phyloP scores from a whole-genome alignment of 2,329 filamentous ascomycete genomes.

The Phyllosticta paracitricarpa region DNA sequence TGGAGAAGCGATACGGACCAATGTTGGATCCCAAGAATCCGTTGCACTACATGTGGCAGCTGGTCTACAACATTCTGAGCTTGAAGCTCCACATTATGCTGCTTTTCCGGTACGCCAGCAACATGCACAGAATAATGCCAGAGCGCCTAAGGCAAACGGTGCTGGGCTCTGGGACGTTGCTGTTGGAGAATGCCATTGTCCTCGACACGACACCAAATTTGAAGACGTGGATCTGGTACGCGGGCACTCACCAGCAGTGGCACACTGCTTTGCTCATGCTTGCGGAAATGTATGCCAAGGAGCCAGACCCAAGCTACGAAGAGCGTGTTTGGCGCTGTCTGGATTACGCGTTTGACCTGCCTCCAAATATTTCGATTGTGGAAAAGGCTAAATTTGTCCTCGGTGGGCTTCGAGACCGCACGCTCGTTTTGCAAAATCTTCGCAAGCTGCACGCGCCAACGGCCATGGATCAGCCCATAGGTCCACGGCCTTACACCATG shows the following conservation, averaged over 20 bases:
- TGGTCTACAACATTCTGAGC: constrained; percentile 55
- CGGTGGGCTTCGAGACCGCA: constrained; percentile 51
- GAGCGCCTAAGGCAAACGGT: constrained; percentile 54
- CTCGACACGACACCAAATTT: constrained; percentile 46
- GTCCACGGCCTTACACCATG: constrained; percentile 5
- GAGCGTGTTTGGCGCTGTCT: constrained; percentile 60
- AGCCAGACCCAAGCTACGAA: constrained; percentile 46
- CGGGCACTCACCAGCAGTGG: constrained; percentile 54
- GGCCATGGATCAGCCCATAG: constrained; percentile 25
- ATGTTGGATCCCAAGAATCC: constrained; percentile 51
- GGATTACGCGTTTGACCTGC: constrained; percentile 60
- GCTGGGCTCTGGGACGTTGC: constrained; percentile 48
- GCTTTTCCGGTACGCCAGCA: constrained; percentile 56
- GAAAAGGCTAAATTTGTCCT: constrained; percentile 54
- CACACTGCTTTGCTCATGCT: constrained; percentile 60
- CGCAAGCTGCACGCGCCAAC: constrained; percentile 48
- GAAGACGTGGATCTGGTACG: constrained; percentile 58
- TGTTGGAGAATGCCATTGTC: constrained; percentile 45
- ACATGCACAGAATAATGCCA: constrained; percentile 41
- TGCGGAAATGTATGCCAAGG: constrained; percentile 54
- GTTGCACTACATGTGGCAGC: constrained; percentile 52
- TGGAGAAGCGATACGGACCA: constrained; percentile 56
- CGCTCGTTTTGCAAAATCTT: constrained; percentile 48
- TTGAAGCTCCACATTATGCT: constrained; percentile 57
- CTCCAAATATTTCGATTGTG: constrained; percentile 40